Base-by-base conservation (phyloP, 495 filamentous ascomycete genomes). In the Terfezia claveryi region DNA sequence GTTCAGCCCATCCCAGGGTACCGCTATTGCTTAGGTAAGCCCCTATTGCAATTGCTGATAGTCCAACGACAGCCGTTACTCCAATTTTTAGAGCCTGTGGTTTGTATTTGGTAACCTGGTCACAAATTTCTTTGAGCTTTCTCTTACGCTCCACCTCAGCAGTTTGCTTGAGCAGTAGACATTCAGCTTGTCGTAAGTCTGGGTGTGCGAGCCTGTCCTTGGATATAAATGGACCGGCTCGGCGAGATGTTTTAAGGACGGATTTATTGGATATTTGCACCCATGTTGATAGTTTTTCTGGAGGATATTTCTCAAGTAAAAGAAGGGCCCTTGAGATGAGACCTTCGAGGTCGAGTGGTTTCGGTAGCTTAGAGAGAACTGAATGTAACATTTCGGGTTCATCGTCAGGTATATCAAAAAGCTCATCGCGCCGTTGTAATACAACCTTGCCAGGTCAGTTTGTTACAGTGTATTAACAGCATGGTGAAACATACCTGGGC, bases 361-460 rank as follows among this genome's bases (percentile, higher is more conserved):
- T 76, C 0, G 91, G 91, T 2, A 98, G 74, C 66, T 92, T 94
- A 5, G 83, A 88, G 2, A 98, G 75, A 7, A 82, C 79, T 50
- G 79, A 84, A 67, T 94, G 87, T 16, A 98, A 76, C 80, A 98
- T 94, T 63, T 95, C 92, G 11, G 86, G 83, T 64, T 98, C 91
- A 53, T 94, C 83, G 16, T 71, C 66, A 0, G 85, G 80, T 11
- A 85, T 85, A 36, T 83, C 82, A 55, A 96, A 74, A 0, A 98
- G 73, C 64, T 95, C 86, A 32, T 76, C 76, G 53, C 80, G 80
- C 23, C 91, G 79, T 20, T 78, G 76, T 11, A 92, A 72, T 23
- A 95, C 76, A 54, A 94, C 87, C 61, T 86, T 49, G 49, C 36
- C 36, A 32, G 27, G 27, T 32, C 27, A 32, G 27, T 32, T 32